Conservation (phyloP, 257 asterid genomes). For the Solanum dulcamara region DNA sequence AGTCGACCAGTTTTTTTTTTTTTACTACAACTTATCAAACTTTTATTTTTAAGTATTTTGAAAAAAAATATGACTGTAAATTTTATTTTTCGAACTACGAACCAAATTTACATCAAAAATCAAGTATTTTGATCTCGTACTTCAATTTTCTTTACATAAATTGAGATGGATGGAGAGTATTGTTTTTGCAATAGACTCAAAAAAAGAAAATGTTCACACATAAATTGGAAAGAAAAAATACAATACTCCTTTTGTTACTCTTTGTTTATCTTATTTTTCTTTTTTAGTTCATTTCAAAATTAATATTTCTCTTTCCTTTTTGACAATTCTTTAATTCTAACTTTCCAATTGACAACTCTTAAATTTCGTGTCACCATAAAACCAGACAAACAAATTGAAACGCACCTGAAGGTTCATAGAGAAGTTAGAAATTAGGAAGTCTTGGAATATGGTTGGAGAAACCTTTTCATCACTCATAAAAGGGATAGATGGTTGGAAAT, state of each 20-base stretch:
- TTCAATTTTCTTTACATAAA: no score
- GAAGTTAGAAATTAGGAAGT: constrained; percentile 35
- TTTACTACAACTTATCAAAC: neutral
- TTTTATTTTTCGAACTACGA: neutral
- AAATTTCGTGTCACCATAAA: no score
- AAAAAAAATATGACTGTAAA: no score
- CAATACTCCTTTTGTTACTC: no score
- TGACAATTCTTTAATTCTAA: no score
- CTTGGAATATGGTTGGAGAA: constrained; percentile 26
- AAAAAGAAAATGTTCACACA: neutral
- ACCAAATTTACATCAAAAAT: neutral
- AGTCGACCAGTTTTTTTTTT: neutral
- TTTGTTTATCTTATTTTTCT: no score
- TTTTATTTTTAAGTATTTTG: no score
- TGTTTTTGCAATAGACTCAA: neutral
- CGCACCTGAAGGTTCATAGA: constrained; percentile 32
- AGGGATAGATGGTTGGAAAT: constrained; percentile 30
- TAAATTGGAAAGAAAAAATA: neutral
- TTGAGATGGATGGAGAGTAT: neutral
- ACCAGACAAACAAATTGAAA: no score
- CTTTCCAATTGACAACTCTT: neutral
- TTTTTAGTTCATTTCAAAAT: no score
- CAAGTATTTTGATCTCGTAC: neutral
- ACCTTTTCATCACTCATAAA: constrained; percentile 8
- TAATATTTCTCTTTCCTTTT: no score